Percentiles rank a stretch among this genome's conserved stretches.
These are phyloP conservation scores for Mycena floridula DNA, from an alignment of 768 basidiomycete species.

Conservation along the genomic window DNA sequence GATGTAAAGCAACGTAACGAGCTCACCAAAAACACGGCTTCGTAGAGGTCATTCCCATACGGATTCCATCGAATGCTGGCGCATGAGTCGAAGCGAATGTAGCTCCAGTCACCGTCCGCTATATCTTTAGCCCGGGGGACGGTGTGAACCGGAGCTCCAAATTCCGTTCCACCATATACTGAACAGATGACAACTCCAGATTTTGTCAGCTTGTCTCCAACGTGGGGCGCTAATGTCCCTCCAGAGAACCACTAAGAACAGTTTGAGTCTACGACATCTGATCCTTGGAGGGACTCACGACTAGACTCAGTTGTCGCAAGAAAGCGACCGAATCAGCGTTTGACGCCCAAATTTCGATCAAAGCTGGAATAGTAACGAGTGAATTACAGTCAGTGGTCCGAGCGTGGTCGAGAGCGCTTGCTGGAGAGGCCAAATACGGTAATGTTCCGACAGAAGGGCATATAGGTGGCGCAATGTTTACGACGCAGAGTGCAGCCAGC, in stretches of 20 bases:
- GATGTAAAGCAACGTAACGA: neutral
- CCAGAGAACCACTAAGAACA: constrained; percentile 25
- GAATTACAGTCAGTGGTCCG: constrained; percentile 18
- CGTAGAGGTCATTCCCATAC: constrained; percentile 31
- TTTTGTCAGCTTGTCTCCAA: constrained; percentile 27
- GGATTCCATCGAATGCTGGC: constrained; percentile 26
- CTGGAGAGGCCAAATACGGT: constrained; percentile 31
- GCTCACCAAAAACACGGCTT: constrained; percentile 30
- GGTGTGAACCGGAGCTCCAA: constrained; percentile 16
- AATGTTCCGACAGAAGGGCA: constrained; percentile 12
- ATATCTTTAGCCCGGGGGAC: constrained; percentile 10
- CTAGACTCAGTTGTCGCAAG: constrained; percentile 15
- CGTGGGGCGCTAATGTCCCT: constrained; percentile 27
- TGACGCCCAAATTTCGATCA: constrained; percentile 32
- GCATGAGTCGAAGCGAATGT: constrained; percentile 21
- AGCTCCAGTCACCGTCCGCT: constrained; percentile 21
- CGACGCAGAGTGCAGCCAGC: constrained; percentile 17
- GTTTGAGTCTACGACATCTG: neutral
- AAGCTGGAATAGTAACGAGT: constrained; percentile 29
- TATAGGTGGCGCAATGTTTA: constrained; percentile 27
- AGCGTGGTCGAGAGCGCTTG: constrained; percentile 31
- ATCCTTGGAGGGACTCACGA: constrained; percentile 12
- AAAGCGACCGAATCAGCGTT: constrained; percentile 18
- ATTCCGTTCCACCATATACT: constrained; percentile 35
- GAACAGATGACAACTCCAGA: constrained; percentile 26